Evolutionary conservation across 768 basidiomycete species (phyloP).

Genomic region (Cystofilobasidium bisporidii): DNA sequence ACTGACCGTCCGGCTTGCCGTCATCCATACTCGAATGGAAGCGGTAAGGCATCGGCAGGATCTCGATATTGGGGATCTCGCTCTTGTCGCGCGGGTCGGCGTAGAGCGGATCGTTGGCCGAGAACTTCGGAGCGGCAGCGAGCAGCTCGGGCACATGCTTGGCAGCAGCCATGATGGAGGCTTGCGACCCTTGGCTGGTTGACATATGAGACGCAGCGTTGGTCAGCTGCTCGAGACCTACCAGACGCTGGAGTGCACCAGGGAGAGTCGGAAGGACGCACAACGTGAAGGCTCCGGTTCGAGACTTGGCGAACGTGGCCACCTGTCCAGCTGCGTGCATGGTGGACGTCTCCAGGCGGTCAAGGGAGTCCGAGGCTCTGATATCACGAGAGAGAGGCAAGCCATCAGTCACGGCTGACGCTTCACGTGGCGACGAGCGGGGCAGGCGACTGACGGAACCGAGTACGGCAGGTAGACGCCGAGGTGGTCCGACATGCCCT

Average conservation of each 20-base stretch:
- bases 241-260: too few species aligned
- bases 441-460: slow-evolving; percentile 19
- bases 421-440: not conserved
- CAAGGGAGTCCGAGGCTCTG: slow-evolving; percentile 24
- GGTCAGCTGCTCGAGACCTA: too few species aligned
- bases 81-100: slow-evolving; percentile 6
- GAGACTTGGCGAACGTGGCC: slow-evolving; percentile 14
- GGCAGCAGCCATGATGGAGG: slow-evolving; percentile 21
- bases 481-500: slow-evolving; percentile 61
- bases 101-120: slow-evolving; percentile 11
- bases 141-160: slow-evolving; percentile 19
- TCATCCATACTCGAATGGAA: slow-evolving; percentile 26
- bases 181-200: slow-evolving; percentile 25
- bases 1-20: slow-evolving; percentile 24
- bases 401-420: not conserved
- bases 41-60: slow-evolving; percentile 23
- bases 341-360: slow-evolving; percentile 23
- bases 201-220: too few species aligned
- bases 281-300: slow-evolving; percentile 26
- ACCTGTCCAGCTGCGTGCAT: slow-evolving; percentile 22
- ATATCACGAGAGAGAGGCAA: not conserved
- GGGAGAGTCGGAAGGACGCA: too few species aligned
- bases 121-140: not conserved
- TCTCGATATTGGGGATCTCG: slow-evolving; percentile 27
- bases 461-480: slow-evolving; percentile 36